A percentile compares a stretch with the other conserved stretches of the same genome.
Conservation (phyloP, 257 asterid genomes). For the Capsicum baccatum region DNA sequence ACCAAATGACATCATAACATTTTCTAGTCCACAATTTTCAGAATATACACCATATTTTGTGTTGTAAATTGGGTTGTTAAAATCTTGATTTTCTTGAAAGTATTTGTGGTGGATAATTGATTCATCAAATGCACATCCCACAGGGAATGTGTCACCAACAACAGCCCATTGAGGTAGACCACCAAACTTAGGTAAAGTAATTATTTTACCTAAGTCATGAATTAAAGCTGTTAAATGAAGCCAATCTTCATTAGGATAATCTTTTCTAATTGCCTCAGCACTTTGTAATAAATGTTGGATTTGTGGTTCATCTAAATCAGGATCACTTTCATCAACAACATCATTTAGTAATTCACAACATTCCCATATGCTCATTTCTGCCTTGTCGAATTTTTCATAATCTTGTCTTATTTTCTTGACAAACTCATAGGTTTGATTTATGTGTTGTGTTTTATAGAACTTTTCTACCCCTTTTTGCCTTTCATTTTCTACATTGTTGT, state of each 20-base stretch:
- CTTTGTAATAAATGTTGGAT: conserved; percentile 48
- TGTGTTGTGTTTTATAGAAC: conserved; percentile 28
- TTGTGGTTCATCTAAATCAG: conserved; percentile 52
- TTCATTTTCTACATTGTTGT: conserved; percentile 28
- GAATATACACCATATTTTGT: conserved; percentile 40
- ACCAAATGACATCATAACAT: conserved; percentile 51
- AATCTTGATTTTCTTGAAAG: conserved; percentile 45
- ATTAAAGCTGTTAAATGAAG: conserved; percentile 46
- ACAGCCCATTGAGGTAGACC: conserved; percentile 55
- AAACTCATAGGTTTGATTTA: conserved; percentile 27
- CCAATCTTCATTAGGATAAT: conserved; percentile 50
- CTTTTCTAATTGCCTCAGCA: conserved; percentile 51
- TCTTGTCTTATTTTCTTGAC: conserved; percentile 44
- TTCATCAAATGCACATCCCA: conserved; percentile 53
- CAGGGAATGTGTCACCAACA: conserved; percentile 56
- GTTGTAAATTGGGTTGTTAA: conserved; percentile 32
- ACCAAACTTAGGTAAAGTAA: conserved; percentile 44
- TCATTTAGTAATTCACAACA: conserved; percentile 47
- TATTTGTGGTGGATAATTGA: conserved; percentile 49
- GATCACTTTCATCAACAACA: conserved; percentile 52
- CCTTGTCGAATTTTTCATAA: conserved; percentile 42
- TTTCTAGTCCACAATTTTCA: conserved; percentile 41
- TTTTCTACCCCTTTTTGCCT: conserved; percentile 32
- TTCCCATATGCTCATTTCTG: conserved; percentile 51
- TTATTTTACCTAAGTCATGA: conserved; percentile 55